phyloP scores from a whole-genome alignment of 306 rosid genomes.

The Geum urbanum region DNA sequence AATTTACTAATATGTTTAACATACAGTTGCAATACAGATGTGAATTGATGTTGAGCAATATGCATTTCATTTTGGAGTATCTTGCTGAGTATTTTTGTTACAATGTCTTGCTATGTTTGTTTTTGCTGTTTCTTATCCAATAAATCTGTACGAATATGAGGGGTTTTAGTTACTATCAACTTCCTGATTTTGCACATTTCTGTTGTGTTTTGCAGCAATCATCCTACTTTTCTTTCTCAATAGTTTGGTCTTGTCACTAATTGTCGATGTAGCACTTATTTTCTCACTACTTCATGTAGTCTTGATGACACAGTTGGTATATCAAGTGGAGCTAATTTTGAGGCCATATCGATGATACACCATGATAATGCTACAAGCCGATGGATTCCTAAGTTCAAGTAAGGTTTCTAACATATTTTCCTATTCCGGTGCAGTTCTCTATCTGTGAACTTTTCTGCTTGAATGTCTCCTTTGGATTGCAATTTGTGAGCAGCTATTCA shows the following conservation, averaged over 20 bases:
- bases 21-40: background rate
- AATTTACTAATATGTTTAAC: background rate
- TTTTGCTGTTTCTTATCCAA: background rate
- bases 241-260: background rate
- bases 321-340: slow-evolving; percentile 56
- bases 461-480: background rate
- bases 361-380: slow-evolving; percentile 65
- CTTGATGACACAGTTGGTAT: slow-evolving; percentile 62
- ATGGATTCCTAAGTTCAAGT: slow-evolving; percentile 81
- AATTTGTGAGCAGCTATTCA: background rate
- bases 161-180: background rate
- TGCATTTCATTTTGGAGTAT: too few species aligned
- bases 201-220: background rate
- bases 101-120: background rate
- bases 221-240: background rate
- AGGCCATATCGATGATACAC: slow-evolving; percentile 33
- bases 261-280: background rate
- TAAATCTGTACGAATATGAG: background rate
- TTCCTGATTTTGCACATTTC: background rate
- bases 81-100: too few species aligned
- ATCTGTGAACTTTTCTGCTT: slow-evolving; percentile 14
- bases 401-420: slow-evolving; percentile 24
- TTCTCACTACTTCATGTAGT: slow-evolving; percentile 39
- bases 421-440: background rate
- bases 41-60: background rate